Base-by-base conservation (phyloP, 805 yeast species). In the Saccharomycopsis microspora region DNA sequence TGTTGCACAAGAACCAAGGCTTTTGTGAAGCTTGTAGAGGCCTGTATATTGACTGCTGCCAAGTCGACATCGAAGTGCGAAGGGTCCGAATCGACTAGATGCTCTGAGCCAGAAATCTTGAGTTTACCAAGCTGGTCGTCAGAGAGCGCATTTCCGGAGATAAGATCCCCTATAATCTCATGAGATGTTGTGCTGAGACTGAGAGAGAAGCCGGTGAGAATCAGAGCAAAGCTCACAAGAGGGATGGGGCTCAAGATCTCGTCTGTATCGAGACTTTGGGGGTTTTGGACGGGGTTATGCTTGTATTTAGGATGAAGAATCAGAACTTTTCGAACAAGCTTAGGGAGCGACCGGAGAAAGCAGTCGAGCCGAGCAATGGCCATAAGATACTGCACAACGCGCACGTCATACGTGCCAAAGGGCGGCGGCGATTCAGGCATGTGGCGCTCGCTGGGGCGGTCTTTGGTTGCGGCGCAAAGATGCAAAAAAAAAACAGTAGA, bases 241-340 rank as follows among this genome's bases (percentile, higher is more conserved):
- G 54, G 54, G 5, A 51, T 37, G 29, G 45, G 31, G 32, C 51
- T 42, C 8, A 51, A 28, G 9, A 10, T 35, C 29, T 19, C 45
- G n/a, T 9, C 34, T 5, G 36, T 27, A 11, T 35, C 32, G 19
- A 44, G 10, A 10, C n/a, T 37, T 1, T 39, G 44, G 29, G 39
- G 5, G 39, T 40, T 35, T 19, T 33, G 34, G 7, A 33, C 34
- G 11, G 37, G 44, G 33, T 8, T 9, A 32, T 27, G 39, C 30
- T 43, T 46, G 32, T 49, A 46, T 38, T 47, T 45, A 1, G 53
- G 51, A 47, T 50, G 44, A 28, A 47, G 43, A 19, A 49, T 46
- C 3, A 45, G 35, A 4, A 51, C 47, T 43, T 51, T 51, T 28
- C 43, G 37, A 6, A 43, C 47, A 29, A 51, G 39, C 28, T 46